Percentiles rank a stretch among this genome's conserved stretches.
These are phyloP conservation scores for Candida corydali DNA, from an alignment of 805 yeast species.

Conservation along the genomic window DNA sequence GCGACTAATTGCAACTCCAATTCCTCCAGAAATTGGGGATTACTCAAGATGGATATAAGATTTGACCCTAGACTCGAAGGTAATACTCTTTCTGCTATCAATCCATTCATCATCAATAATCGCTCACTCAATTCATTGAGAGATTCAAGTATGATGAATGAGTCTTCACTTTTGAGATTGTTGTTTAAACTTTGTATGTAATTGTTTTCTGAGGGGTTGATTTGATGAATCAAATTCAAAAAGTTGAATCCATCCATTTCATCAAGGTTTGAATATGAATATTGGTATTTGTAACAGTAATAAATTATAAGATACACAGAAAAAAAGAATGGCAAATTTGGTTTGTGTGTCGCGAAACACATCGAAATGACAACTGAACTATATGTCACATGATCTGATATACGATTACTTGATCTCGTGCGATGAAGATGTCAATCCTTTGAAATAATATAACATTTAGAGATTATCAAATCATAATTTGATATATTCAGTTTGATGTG, in stretches of 20 bases:
- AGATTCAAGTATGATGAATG: slow-evolving; percentile 59
- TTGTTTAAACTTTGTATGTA: slow-evolving; percentile 23
- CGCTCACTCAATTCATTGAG: slow-evolving; percentile 62
- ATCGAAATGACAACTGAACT: too few relatives aligned
- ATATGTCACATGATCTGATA: too few relatives aligned
- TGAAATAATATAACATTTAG: too few relatives aligned
- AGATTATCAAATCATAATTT: too few relatives aligned
- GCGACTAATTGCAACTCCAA: slow-evolving; percentile 80
- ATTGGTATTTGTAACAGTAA: too few relatives aligned
- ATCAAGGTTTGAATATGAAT: too few relatives aligned
- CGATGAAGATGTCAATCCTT: too few relatives aligned
- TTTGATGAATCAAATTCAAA: slow-evolving; percentile 22
- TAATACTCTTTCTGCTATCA: slow-evolving; percentile 57
- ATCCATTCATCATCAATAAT: slow-evolving; percentile 63
- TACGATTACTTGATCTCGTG: too few relatives aligned
- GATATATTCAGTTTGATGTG: too few relatives aligned
- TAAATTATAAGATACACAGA: too few relatives aligned
- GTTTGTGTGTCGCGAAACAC: too few relatives aligned
- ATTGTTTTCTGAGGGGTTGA: slow-evolving; percentile 17
- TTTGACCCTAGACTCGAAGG: slow-evolving; percentile 57
- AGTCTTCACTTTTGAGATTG: slow-evolving; percentile 46
- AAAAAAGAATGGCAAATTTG: neutral
- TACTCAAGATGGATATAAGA: slow-evolving; percentile 54
- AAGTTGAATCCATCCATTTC: slow-evolving; percentile 32
- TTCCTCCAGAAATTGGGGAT: slow-evolving; percentile 55